Conservation (phyloP, 768 basidiomycete species). For the Termitomyces sp. region DNA sequence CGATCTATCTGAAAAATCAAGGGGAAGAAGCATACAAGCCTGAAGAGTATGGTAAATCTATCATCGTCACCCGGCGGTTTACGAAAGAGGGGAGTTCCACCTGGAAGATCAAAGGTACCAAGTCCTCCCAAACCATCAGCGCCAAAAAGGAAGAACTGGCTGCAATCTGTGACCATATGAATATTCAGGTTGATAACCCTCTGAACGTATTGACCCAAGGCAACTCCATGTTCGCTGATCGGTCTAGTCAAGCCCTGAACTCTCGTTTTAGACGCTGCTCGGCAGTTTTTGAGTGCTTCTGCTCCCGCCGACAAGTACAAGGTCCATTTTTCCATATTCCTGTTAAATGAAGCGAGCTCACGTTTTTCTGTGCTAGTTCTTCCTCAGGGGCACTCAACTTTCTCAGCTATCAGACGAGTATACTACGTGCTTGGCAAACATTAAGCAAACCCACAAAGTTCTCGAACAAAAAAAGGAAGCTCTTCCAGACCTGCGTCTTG, state of each 20-base stretch:
- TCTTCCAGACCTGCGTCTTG: constrained; percentile 67
- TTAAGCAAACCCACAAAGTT: constrained; percentile 59
- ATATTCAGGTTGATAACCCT: constrained; percentile 94
- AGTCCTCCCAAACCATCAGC: constrained; percentile 39
- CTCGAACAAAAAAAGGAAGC: constrained; percentile 69
- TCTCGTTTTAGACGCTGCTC: constrained; percentile 48
- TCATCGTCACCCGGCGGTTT: constrained; percentile 80
- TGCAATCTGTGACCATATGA: constrained; percentile 91
- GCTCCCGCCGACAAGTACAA: constrained; percentile 84
- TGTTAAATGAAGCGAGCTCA: neutral
- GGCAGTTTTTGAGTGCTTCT: constrained; percentile 83
- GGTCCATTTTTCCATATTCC: constrained; percentile 30
- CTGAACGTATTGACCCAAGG: constrained; percentile 93
- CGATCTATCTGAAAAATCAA: constrained; percentile 80
- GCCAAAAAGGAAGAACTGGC: constrained; percentile 81
- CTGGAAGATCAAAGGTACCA: constrained; percentile 79
- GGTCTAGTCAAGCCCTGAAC: neutral
- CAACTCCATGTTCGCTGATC: constrained; percentile 35
- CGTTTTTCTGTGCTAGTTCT: constrained; percentile 54
- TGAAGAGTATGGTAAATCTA: constrained; percentile 80
- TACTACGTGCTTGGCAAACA: constrained; percentile 66
- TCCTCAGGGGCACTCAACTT: constrained; percentile 90
- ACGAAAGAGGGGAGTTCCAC: constrained; percentile 66
- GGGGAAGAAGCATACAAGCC: constrained; percentile 87
- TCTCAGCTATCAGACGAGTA: constrained; percentile 87